These are phyloP conservation scores for Diutina siamensis DNA, from an alignment of 1,139 yeast genomes.

Conservation along the genomic window DNA sequence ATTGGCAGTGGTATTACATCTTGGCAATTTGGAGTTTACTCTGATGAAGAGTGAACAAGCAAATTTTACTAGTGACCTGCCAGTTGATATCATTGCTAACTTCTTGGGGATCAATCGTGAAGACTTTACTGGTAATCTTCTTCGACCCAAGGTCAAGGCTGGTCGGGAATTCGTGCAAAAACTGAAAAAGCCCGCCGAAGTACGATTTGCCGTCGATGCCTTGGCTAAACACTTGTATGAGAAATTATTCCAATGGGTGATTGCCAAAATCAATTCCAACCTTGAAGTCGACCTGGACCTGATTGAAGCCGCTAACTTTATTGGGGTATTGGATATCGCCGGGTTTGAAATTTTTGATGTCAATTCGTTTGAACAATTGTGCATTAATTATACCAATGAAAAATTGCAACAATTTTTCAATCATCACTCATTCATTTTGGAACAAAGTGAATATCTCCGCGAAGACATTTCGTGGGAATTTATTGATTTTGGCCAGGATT, in stretches of 20 bases:
- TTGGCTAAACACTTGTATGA: conserved; percentile 82
- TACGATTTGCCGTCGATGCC: conserved; percentile 74
- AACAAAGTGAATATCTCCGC: conserved; percentile 87
- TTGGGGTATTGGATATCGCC: conserved; percentile 93
- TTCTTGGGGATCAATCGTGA: conserved; percentile 54
- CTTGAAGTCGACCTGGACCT: conserved; percentile 19
- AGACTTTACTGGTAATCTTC: conserved; percentile 44
- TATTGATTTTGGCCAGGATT: conserved; percentile 92
- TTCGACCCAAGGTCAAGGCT: conserved; percentile 81
- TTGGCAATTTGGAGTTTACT: conserved; percentile 74
- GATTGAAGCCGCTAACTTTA: conserved; percentile 34
- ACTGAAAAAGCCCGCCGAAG: conserved; percentile 71
- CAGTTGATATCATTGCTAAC: conserved; percentile 44
- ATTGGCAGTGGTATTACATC: conserved; percentile 67
- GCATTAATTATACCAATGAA: conserved; percentile 95
- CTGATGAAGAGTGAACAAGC: conserved; percentile 78
- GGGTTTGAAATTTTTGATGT: conserved; percentile 92
- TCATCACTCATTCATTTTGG: conserved; percentile 94
- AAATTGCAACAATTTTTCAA: conserved; percentile 94
- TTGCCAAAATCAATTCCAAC: conserved; percentile 64
- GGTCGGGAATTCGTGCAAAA: conserved; percentile 82
- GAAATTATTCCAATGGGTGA: conserved; percentile 67
- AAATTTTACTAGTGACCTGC: conserved; percentile 41
- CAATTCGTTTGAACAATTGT: conserved; percentile 91
- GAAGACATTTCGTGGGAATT: conserved; percentile 96